phyloP scores from a whole-genome alignment of 1,284 basidiomycete species.

The Leccinum subrobustum region DNA sequence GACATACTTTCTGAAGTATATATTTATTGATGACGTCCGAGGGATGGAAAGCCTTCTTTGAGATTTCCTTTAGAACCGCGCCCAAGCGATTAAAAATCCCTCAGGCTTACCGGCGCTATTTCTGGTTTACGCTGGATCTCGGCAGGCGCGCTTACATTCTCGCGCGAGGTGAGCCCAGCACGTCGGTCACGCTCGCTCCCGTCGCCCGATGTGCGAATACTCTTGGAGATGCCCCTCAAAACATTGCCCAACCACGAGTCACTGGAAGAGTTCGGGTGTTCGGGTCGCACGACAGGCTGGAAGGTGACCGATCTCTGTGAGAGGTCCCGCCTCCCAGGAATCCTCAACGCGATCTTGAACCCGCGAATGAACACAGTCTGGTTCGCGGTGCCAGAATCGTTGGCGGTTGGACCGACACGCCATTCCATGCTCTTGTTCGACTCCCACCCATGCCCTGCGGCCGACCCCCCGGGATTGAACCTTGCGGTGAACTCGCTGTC shows the following conservation, averaged over 20 bases:
- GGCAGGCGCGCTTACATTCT: constrained; percentile 3
- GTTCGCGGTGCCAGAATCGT: constrained; percentile 12
- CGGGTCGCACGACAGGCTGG: constrained; percentile 3
- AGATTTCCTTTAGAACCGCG: constrained; percentile 3
- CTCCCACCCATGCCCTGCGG: constrained; percentile 17
- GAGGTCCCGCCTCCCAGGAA: constrained; percentile 14
- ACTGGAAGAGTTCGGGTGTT: background rate
- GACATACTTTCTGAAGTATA: constrained; percentile 18
- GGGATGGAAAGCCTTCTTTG: constrained; percentile 22
- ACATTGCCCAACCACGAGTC: constrained; percentile 23
- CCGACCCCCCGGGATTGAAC: constrained; percentile 13
- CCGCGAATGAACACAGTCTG: constrained; percentile 28
- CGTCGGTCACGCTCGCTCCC: background rate
- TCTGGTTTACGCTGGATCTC: constrained; percentile 22
- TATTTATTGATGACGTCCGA: constrained; percentile 26
- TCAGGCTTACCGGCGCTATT: constrained; percentile 18
- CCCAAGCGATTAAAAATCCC: background rate
- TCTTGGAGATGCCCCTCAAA: constrained; percentile 20
- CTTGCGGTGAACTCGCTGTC: constrained; percentile 12
- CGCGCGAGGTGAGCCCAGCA: background rate
- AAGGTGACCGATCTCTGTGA: constrained; percentile 24
- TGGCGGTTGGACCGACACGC: constrained; percentile 16
- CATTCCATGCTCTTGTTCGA: constrained; percentile 17
- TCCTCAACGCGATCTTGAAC: constrained; percentile 28
- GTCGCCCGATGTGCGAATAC: constrained; percentile 14